phyloP scores from a whole-genome alignment of 1,284 basidiomycete genomes.

The Rhizoctonia solani region DNA sequence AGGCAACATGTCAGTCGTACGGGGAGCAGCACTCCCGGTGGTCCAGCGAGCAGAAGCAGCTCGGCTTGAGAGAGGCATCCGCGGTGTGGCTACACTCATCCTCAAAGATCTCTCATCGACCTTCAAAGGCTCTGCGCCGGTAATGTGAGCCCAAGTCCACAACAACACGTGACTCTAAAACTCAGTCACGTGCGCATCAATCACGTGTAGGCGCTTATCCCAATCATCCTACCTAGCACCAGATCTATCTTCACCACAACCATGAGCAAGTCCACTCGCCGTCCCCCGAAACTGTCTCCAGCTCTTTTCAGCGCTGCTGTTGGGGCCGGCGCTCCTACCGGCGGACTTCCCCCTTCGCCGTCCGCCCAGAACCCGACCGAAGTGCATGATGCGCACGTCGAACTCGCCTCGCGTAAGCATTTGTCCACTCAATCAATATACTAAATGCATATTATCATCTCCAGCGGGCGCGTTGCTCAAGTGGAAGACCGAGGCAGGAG shows the following conservation, averaged over 20 bases:
- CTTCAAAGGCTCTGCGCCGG: not conserved
- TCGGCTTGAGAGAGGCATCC: slow-evolving; percentile 17
- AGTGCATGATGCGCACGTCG: slow-evolving; percentile 70
- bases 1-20: slow-evolving; percentile 2
- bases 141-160: slow-evolving; percentile 5
- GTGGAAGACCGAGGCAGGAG: slow-evolving; percentile 60
- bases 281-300: slow-evolving; percentile 25
- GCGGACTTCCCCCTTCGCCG: slow-evolving; percentile 62
- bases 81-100: slow-evolving; percentile 29
- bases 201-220: slow-evolving; percentile 7
- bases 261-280: slow-evolving; percentile 28
- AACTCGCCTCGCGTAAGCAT: slow-evolving; percentile 38
- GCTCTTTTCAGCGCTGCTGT: slow-evolving; percentile 21
- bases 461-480: slow-evolving; percentile 49
- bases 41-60: slow-evolving; percentile 19
- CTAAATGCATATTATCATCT: slow-evolving; percentile 39
- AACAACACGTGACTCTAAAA: slow-evolving; percentile 1
- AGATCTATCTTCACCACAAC: not conserved
- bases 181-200: not conserved
- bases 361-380: slow-evolving; percentile 62
- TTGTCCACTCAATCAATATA: not conserved
- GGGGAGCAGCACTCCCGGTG: slow-evolving; percentile 13
- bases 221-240: not conserved
- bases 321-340: slow-evolving; percentile 48
- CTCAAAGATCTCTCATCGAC: slow-evolving; percentile 4